Evolutionary conservation across 257 asterid genomes (phyloP), one percentile per base, ranked within the genome.

Genomic region (Verbascum thapsus): DNA sequence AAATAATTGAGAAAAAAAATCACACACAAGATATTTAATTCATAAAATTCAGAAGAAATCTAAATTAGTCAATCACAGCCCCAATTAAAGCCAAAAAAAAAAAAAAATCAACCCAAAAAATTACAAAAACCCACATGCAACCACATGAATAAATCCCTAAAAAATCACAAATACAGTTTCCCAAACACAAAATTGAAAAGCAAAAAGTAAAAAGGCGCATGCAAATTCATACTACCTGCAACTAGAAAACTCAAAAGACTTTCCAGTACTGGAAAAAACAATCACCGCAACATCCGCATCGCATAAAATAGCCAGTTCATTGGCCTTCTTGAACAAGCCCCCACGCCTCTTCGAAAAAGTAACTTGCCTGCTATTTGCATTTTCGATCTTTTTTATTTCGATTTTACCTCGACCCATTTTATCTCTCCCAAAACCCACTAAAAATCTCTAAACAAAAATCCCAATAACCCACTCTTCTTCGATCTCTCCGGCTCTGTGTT

Each of bases 331-430:
- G 44, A 87, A 62, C 66, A 90, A 59, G 1, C 97, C 95, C 12
- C 71, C 63, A 3, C 95, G 69, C 62, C 97, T 74, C 79, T 87
- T 90, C 0, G 95, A 85, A 69, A 90, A 90, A 0, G 95, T 90
- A 0, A 87, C 95, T 59, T 90, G 94, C 43, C 97, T 76, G 75
- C 84, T 83, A 58, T 78, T 90, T 7, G 83, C 78, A 76, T 90
- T 81, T 77, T 89, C 97, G 16, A 86, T 89, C 76, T 84, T 82
- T 72, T 84, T 84, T 9, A 89, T 89, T 50, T 89, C 97, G 34
- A 89, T 86, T 51, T 83, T 89, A 0, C 97, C 95, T 53, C 94
- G 68, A 41, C 96, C 95, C 96, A 89, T 89, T 64, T 59, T 18
- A 10, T 11, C 67, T 53, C 69, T 20, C 48, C 56, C 19, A 50